These are phyloP conservation scores for Periconia sp. DNA, from an alignment of 2,329 filamentous ascomycete species.

Conservation along the genomic window DNA sequence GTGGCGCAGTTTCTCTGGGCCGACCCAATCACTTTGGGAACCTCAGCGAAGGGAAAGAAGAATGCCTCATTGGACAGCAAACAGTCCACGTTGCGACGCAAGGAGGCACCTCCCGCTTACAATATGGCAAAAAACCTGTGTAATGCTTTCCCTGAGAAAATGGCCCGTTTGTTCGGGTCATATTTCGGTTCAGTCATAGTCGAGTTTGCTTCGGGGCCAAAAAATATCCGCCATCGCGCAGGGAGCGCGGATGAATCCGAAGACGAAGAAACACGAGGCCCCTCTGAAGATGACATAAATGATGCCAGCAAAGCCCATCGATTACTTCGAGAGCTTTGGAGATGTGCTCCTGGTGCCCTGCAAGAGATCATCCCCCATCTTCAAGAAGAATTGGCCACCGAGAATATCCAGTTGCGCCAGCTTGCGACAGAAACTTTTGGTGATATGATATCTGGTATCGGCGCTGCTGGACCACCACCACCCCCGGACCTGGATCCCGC, in stretches of 20 bases:
- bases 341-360: constrained; percentile 82
- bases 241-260: constrained; percentile 45
- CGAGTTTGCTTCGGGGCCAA: constrained; percentile 65
- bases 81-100: constrained; percentile 81
- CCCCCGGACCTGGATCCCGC: constrained; percentile 73
- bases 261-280: constrained; percentile 56
- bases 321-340: constrained; percentile 89
- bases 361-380: constrained; percentile 93
- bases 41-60: constrained; percentile 53
- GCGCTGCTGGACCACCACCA: constrained; percentile 82
- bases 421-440: constrained; percentile 93
- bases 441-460: constrained; percentile 92
- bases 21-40: constrained; percentile 62
- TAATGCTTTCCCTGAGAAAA: constrained; percentile 85
- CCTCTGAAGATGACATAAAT: constrained; percentile 80
- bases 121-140: constrained; percentile 96
- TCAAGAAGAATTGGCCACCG: constrained; percentile 86
- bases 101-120: constrained; percentile 89
- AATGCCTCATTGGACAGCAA: constrained; percentile 64
- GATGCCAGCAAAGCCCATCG: constrained; percentile 88
- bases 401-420: constrained; percentile 82
- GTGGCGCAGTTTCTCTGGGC: constrained; percentile 94
- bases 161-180: constrained; percentile 90
- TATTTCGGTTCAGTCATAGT: constrained; percentile 98
- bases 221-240: constrained; percentile 30